Percentiles rank a stretch among this genome's conserved stretches.
phyloP scores from a whole-genome alignment of 73 alveolate species.

The Paramecium primaurelia region DNA sequence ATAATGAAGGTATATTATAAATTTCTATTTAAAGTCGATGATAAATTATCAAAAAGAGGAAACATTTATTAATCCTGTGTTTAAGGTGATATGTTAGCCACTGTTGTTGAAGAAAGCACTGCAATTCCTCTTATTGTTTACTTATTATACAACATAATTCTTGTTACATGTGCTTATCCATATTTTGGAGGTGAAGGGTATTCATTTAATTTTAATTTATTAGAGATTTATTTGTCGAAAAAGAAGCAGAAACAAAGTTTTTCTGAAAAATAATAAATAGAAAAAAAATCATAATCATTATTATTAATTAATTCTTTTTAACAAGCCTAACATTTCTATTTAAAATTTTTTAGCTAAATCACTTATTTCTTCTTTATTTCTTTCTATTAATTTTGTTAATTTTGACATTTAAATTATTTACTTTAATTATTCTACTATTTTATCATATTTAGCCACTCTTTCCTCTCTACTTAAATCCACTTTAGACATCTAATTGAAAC shows the following conservation, averaged over 20 bases:
- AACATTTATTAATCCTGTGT: background rate
- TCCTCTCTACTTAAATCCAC: constrained; percentile 59
- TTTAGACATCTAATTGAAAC: constrained; percentile 32
- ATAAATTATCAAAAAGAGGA: background rate
- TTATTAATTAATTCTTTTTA: background rate
- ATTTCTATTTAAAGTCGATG: background rate
- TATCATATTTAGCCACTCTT: constrained; percentile 40
- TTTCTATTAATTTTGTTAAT: constrained; percentile 24
- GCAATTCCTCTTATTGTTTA: constrained; percentile 34
- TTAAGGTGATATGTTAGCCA: background rate
- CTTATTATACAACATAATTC: background rate
- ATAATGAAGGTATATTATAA: background rate
- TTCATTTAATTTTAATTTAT: background rate
- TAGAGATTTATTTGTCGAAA: background rate
- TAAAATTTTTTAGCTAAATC: constrained; percentile 12
- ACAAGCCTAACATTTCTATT: background rate
- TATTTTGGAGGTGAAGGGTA: constrained; percentile 42
- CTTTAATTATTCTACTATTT: constrained; percentile 21
- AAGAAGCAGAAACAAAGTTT: background rate
- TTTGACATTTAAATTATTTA: background rate
- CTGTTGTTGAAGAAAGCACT: constrained; percentile 3
- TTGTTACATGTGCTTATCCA: background rate
- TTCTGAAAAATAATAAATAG: background rate
- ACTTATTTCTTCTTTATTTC: constrained; percentile 46
- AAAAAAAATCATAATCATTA: background rate